Percentiles rank a stretch among this genome's conserved stretches.
Evolutionary conservation across 1,284 basidiomycete species (phyloP).

Genomic region (Microbotryum scabiosae): DNA sequence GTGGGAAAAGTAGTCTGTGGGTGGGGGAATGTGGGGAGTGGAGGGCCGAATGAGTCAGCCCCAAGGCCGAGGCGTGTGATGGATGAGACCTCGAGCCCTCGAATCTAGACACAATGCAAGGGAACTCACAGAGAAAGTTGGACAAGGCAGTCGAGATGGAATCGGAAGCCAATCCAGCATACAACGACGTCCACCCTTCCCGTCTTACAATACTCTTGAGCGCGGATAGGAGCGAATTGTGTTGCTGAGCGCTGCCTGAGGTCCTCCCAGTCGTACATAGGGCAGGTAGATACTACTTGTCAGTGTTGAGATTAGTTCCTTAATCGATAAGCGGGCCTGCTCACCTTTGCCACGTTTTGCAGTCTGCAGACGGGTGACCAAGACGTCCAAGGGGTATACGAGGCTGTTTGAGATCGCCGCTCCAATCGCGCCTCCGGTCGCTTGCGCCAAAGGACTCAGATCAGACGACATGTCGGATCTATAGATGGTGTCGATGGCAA

Average conservation of each 20-base stretch:
- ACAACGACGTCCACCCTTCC: constrained; percentile 34
- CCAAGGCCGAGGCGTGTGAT: no score
- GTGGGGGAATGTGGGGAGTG: no score
- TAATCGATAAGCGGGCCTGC: background rate
- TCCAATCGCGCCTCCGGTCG: constrained; percentile 42
- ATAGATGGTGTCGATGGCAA: no score
- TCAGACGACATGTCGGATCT: constrained; percentile 32
- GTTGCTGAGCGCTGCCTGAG: constrained; percentile 5
- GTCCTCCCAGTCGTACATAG: no score
- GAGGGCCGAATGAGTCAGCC: no score
- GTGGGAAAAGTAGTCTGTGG: no score
- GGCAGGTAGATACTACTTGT: no score
- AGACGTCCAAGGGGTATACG: constrained; percentile 46
- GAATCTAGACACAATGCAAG: no score
- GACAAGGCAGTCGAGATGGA: constrained; percentile 42
- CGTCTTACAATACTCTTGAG: constrained; percentile 29
- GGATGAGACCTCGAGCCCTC: no score
- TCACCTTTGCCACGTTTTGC: background rate
- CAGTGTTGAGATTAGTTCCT: no score
- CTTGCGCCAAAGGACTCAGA: constrained; percentile 44
- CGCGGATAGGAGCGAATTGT: constrained; percentile 14
- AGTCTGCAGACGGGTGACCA: constrained; percentile 42
- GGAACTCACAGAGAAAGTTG: constrained; percentile 37
- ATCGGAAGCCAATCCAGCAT: constrained; percentile 41
- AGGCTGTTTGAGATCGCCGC: constrained; percentile 43